Percentiles rank a stretch among this genome's conserved stretches.
Evolutionary conservation across 1,139 yeast genomes (phyloP).

Genomic region (Trichomonascaceae sp.): DNA sequence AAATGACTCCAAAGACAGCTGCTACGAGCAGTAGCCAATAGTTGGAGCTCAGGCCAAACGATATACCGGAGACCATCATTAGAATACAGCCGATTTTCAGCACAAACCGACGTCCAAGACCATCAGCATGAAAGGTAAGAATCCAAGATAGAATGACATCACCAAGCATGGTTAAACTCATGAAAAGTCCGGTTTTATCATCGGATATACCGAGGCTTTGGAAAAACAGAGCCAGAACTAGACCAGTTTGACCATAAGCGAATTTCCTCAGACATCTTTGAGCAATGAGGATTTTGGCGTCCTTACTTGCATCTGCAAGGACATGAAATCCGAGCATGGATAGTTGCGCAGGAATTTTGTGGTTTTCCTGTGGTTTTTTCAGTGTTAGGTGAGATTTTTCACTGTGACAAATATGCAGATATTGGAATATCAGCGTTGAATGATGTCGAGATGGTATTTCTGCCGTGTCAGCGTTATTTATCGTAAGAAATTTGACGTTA

Average conservation of each 20-base stretch:
- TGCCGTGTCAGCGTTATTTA: too few relatives aligned
- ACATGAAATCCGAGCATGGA: constrained; percentile 14
- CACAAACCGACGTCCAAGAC: constrained; percentile 64
- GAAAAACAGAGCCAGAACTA: constrained; percentile 67
- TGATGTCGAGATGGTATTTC: too few relatives aligned
- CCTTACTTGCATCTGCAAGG: constrained; percentile 29
- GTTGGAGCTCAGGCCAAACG: constrained; percentile 50
- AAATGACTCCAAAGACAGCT: constrained; percentile 62
- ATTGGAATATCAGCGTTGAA: too few relatives aligned
- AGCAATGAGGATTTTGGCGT: constrained; percentile 60
- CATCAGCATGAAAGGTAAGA: constrained; percentile 74
- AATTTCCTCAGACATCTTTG: constrained; percentile 69
- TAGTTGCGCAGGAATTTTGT: background rate
- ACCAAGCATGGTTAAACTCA: constrained; percentile 77
- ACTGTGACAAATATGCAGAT: too few relatives aligned
- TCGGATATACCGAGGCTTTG: constrained; percentile 52
- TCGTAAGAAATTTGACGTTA: too few relatives aligned
- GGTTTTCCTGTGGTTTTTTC: background rate
- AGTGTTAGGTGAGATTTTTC: too few relatives aligned
- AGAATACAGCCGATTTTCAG: constrained; percentile 59
- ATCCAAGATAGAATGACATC: constrained; percentile 68
- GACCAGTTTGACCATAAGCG: constrained; percentile 78
- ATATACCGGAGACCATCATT: constrained; percentile 66
- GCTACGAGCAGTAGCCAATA: constrained; percentile 57
- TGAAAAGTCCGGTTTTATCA: constrained; percentile 63